Evolutionary conservation across 2,329 filamentous ascomycete genomes (phyloP).

Genomic region (Botrytis sinoallii): DNA sequence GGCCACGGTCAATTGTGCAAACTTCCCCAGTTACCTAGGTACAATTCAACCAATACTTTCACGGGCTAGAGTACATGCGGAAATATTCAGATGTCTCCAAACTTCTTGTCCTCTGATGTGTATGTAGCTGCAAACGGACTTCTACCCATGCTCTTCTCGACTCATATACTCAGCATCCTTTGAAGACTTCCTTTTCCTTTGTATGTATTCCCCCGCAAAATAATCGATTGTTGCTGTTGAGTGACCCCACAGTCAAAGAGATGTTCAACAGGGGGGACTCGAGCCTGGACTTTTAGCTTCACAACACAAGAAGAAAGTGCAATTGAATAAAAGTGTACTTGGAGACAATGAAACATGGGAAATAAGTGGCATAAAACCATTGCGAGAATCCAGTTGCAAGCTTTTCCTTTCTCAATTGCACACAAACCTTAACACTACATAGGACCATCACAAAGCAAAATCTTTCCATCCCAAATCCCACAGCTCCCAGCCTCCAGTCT

Average conservation of each 20-base stretch:
- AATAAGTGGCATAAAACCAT: constrained; percentile 10
- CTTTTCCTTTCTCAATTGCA: background rate
- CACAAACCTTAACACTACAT: background rate
- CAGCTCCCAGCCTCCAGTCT: background rate
- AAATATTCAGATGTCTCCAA: background rate
- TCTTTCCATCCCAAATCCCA: background rate
- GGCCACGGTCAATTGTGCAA: background rate
- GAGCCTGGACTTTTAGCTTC: constrained; percentile 3
- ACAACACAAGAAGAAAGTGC: background rate
- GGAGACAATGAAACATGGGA: constrained; percentile 13
- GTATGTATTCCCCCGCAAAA: background rate
- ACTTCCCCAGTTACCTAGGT: no score
- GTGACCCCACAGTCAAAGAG: constrained; percentile 12
- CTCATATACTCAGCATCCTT: background rate
- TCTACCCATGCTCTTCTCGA: background rate
- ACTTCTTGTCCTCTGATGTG: background rate
- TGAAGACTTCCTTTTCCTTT: background rate
- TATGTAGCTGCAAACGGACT: background rate
- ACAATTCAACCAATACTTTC: background rate
- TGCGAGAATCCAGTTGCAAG: background rate
- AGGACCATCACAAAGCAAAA: background rate
- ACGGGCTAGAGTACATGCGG: background rate
- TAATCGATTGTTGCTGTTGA: background rate
- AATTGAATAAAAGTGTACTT: background rate
- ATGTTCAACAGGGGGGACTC: constrained; percentile 12